These are phyloP conservation scores for Aureobasidium namibiae DNA, from an alignment of 2,329 filamentous ascomycete genomes.

Conservation along the genomic window DNA sequence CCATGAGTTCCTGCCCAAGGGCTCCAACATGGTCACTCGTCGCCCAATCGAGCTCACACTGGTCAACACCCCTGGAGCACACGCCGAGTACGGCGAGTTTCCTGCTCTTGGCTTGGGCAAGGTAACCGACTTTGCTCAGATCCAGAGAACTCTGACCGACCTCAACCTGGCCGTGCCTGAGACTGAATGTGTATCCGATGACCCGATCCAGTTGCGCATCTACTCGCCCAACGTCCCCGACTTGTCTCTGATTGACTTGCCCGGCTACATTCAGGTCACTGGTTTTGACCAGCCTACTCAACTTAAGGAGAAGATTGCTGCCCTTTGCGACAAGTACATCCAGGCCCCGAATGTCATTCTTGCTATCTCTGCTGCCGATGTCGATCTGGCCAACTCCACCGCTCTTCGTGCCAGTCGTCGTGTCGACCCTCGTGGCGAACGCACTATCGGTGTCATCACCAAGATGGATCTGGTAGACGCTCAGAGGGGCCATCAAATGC, in stretches of 20 bases:
- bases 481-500: conserved; percentile 64
- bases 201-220: conserved; percentile 91
- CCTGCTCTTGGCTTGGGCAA: conserved; percentile 82
- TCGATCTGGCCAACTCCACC: conserved; percentile 93
- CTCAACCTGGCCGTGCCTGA: conserved; percentile 89
- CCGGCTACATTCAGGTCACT: conserved; percentile 94
- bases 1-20: conserved; percentile 95
- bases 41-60: conserved; percentile 92
- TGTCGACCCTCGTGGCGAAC: conserved; percentile 87
- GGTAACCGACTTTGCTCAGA: conserved; percentile 83
- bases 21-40: conserved; percentile 97
- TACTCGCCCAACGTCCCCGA: conserved; percentile 95
- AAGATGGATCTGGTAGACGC: conserved; percentile 98
- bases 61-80: conserved; percentile 83
- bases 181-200: conserved; percentile 85
- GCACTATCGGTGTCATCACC: conserved; percentile 96
- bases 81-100: conserved; percentile 91
- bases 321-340: conserved; percentile 97
- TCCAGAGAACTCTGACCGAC: conserved; percentile 90
- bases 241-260: conserved; percentile 88
- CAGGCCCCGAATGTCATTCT: conserved; percentile 92
- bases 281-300: conserved; percentile 84
- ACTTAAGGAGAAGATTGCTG: conserved; percentile 89
- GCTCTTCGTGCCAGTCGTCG: conserved; percentile 81
- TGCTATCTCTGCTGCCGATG: conserved; percentile 93